Base-by-base conservation (phyloP, 1,284 basidiomycete species). In the Blastosporella zonata region DNA sequence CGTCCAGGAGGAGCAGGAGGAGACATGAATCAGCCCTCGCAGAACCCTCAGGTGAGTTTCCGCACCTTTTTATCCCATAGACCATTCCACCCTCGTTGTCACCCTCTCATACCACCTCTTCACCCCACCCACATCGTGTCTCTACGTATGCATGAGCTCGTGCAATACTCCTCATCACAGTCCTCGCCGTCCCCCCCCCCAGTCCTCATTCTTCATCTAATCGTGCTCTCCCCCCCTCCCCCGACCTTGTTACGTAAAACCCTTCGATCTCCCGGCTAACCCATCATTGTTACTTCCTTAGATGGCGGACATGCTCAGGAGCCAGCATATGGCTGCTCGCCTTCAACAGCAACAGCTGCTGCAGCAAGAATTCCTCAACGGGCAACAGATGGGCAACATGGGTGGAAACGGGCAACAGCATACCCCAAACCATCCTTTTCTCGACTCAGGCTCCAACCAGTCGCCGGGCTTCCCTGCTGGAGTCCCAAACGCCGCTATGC, bases 221-320 rank as follows among this genome's bases (percentile, higher is more conserved):
- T 56, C 54, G 42, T 51, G 42, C 36, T 47, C 56, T 31, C 46
- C 37, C 46, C 37, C 42, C 33, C 7, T 34, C 43, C 52, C 54
- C 47, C 50, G 49, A 52, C 47, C 50, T 31, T 43, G 49, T 58
- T 58, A 61, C 57, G 52, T 59, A 55, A 61, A 54, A 21, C 12
- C 41, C 13, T 45, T 39, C 41, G 40, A 47, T 39, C 33, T 25
- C 33, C 25, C 15, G 25, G 33, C 50, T 56, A 39, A 58, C 49
- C 21, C 37, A 28, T 52, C 48, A 25, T 52, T 49, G 37, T 55
- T 47, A 52, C 43, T 46, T 47, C 51, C 59, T 49, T 60, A 82
- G 78, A 68, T 81, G 66, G 62, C 73, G 52, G 74, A 80, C 43
- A 60, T 79, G 45, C 54, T 79, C 48, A 73, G 74, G 55, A 71